These are phyloP conservation scores for Sungouiella thailandica DNA, from an alignment of 805 yeast species.

Conservation along the genomic window DNA sequence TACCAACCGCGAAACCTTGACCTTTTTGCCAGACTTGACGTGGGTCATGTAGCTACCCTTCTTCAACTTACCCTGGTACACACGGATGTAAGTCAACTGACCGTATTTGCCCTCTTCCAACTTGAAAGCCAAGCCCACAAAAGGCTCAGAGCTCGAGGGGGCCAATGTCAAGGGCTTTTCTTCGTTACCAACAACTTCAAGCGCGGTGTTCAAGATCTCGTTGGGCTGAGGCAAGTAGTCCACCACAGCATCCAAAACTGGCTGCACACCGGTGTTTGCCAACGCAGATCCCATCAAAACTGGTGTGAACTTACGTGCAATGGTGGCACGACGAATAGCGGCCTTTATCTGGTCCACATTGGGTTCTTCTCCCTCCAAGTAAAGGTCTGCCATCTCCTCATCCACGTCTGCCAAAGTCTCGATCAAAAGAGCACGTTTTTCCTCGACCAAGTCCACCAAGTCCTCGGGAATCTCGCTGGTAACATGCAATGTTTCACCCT, in stretches of 20 bases:
- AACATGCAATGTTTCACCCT: conserved; percentile 73
- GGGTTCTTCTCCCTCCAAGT: conserved; percentile 86
- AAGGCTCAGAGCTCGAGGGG: conserved; percentile 72
- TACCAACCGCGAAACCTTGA: conserved; percentile 88
- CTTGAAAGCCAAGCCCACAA: conserved; percentile 97
- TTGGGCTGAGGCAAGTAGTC: conserved; percentile 95
- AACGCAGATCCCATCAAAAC: conserved; percentile 99
- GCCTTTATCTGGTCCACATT: conserved; percentile 73
- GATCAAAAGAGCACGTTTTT: conserved; percentile 78
- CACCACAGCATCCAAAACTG: conserved; percentile 76
- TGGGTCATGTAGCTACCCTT: conserved; percentile 88
- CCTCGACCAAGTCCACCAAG: conserved; percentile 77
- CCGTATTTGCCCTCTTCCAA: conserved; percentile 98
- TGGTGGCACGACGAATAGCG: conserved; percentile 93
- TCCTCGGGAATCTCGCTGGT: conserved; percentile 71
- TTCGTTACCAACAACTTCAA: conserved; percentile 62
- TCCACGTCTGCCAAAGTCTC: conserved; percentile 98
- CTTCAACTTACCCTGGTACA: conserved; percentile 90
- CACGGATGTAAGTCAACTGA: conserved; percentile 93
- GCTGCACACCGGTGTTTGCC: conserved; percentile 94
- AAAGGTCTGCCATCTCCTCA: conserved; percentile 93
- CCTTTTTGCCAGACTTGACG: conserved; percentile 87
- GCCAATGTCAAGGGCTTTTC: conserved; percentile 60
- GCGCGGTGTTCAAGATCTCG: conserved; percentile 85
- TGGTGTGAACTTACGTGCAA: conserved; percentile 95